These are phyloP conservation scores for Ophiostoma piceae DNA, from an alignment of 2,329 filamentous ascomycete genomes.

Conservation along the genomic window DNA sequence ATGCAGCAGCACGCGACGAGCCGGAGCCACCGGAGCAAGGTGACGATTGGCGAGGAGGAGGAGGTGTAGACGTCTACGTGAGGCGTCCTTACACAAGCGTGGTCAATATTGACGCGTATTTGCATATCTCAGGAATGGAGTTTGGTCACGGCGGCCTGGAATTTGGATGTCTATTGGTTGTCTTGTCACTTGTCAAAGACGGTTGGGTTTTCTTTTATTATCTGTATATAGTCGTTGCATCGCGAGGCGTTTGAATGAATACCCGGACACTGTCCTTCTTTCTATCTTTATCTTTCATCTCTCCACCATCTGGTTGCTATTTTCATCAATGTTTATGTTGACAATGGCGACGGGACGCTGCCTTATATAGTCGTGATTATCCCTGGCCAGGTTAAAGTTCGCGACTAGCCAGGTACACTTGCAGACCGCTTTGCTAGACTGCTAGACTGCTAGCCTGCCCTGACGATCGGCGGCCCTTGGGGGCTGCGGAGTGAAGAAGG, in stretches of 20 bases:
- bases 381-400: background rate
- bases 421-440: background rate
- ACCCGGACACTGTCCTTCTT: background rate
- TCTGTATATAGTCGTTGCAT: background rate
- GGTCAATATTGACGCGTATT: background rate
- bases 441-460: background rate
- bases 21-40: slow-evolving; percentile 68
- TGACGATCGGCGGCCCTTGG: slow-evolving; percentile 20
- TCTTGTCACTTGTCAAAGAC: background rate
- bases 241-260: slow-evolving; percentile 5
- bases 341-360: background rate
- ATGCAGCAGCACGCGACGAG: slow-evolving; percentile 80
- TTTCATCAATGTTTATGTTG: background rate
- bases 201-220: background rate
- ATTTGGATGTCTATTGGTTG: background rate
- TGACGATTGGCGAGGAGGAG: slow-evolving; percentile 73
- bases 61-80: slow-evolving; percentile 35
- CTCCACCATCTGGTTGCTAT: background rate
- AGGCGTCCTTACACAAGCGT: slow-evolving; percentile 8
- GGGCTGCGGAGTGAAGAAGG: slow-evolving; percentile 15
- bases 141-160: background rate
- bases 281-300: background rate
- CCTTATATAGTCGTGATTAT: background rate
- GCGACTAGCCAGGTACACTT: background rate
- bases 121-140: slow-evolving; percentile 1